A percentile compares a stretch with the other conserved stretches of the same genome.
Conservation (phyloP, 2,329 filamentous ascomycete genomes). For the Fusarium dlaminii region DNA sequence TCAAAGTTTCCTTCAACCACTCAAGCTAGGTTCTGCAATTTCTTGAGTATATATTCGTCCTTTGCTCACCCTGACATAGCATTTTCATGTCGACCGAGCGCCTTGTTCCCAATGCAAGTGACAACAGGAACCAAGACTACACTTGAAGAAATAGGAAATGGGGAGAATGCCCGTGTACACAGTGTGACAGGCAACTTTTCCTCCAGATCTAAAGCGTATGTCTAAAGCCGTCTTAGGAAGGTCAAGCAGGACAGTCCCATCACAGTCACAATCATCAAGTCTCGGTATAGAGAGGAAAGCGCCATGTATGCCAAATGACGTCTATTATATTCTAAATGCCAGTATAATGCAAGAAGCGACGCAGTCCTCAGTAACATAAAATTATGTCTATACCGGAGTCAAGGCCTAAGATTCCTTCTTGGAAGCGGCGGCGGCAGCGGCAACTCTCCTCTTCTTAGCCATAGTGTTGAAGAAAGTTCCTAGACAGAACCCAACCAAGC, state of each 20-base stretch:
- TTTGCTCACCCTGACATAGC: background rate
- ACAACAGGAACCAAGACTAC: background rate
- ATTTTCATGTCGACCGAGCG: accelerated
- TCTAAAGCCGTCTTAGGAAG: accelerated
- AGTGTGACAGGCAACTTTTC: too few species aligned
- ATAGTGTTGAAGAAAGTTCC: constrained; percentile 13
- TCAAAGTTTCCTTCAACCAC: too few species aligned
- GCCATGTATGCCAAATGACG: background rate
- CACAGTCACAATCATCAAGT: background rate
- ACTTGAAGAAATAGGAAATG: too few species aligned
- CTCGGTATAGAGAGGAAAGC: background rate
- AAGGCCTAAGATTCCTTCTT: background rate
- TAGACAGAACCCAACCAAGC: constrained; percentile 6
- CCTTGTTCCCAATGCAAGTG: background rate
- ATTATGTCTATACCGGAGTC: background rate
- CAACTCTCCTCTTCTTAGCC: constrained; percentile 8
- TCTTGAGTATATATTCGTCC: too few species aligned
- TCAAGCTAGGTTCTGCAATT: too few species aligned
- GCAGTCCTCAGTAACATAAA: background rate
- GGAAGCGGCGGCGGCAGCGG: constrained; percentile 35
- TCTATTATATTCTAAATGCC: background rate
- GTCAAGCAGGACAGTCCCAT: background rate
- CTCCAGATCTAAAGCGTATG: background rate
- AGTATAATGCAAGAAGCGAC: background rate
- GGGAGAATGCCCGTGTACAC: background rate